phyloP scores from a whole-genome alignment of 2,329 filamentous ascomycete species.

The Xylaria sp. region DNA sequence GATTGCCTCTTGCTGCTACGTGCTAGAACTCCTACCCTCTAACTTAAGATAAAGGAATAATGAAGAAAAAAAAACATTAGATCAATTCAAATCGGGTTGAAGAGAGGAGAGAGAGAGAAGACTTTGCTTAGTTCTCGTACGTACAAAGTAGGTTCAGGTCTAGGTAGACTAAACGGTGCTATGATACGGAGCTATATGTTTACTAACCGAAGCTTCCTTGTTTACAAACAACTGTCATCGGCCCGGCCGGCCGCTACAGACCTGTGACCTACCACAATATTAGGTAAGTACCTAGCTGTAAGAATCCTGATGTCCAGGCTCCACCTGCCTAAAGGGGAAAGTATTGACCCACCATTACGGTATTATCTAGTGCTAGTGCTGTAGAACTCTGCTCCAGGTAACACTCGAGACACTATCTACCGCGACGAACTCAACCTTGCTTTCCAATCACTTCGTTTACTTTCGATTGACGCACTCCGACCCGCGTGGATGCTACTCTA shows the following conservation, averaged over 20 bases:
- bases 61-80: neutral
- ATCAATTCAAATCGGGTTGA: neutral
- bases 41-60: neutral
- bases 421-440: neutral
- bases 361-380: neutral
- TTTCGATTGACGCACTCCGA: neutral
- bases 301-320: neutral
- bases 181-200: neutral
- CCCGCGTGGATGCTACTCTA: neutral
- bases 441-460: no score
- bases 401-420: neutral
- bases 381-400: neutral
- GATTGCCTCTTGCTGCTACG: neutral
- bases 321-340: slow-evolving; percentile 27
- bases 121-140: no score
- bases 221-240: slow-evolving; percentile 7
- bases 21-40: neutral
- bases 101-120: neutral
- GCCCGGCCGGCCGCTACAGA: neutral
- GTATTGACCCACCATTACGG: neutral
- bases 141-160: no score
- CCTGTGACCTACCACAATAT: neutral
- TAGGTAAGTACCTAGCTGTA: neutral
- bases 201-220: neutral
- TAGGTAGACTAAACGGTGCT: no score